phyloP scores from a whole-genome alignment of 495 filamentous ascomycete species.

The Schizothecium vesticola region DNA sequence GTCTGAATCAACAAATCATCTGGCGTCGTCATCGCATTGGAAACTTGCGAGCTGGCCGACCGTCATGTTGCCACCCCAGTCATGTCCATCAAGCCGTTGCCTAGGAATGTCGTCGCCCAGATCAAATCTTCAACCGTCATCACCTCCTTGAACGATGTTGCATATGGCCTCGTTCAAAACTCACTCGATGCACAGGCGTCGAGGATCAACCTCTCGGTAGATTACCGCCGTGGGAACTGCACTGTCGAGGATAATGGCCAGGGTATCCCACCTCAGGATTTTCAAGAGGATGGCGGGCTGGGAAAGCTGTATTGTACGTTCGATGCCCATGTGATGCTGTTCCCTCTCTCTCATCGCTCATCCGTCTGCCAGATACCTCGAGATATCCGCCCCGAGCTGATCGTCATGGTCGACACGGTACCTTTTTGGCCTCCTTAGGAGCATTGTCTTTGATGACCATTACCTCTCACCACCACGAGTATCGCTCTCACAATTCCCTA shows the following conservation, averaged over 20 bases:
- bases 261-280: slow-evolving; percentile 71
- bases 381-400: slow-evolving; percentile 48
- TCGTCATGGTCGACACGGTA: slow-evolving; percentile 64
- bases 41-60: not conserved
- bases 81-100: slow-evolving; percentile 66
- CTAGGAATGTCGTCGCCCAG: slow-evolving; percentile 71
- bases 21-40: not conserved
- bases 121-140: slow-evolving; percentile 81
- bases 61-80: slow-evolving; percentile 15
- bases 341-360: not conserved
- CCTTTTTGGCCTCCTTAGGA: slow-evolving; percentile 72
- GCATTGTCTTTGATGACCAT: slow-evolving; percentile 73
- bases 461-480: slow-evolving; percentile 63
- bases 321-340: not conserved
- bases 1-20: not conserved
- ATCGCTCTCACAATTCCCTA: slow-evolving; percentile 63
- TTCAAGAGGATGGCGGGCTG: slow-evolving; percentile 62
- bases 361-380: slow-evolving; percentile 61
- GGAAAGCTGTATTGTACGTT: slow-evolving; percentile 67
- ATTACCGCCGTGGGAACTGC: slow-evolving; percentile 73
- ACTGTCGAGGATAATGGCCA: slow-evolving; percentile 82
- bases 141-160: slow-evolving; percentile 65
- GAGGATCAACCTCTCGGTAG: slow-evolving; percentile 64
- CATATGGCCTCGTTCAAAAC: slow-evolving; percentile 76
- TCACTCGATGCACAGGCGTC: slow-evolving; percentile 74